These are phyloP conservation scores for Paspalum vaginatum DNA, from an alignment of 176 grass and related monocot genomes.

Conservation along the genomic window DNA sequence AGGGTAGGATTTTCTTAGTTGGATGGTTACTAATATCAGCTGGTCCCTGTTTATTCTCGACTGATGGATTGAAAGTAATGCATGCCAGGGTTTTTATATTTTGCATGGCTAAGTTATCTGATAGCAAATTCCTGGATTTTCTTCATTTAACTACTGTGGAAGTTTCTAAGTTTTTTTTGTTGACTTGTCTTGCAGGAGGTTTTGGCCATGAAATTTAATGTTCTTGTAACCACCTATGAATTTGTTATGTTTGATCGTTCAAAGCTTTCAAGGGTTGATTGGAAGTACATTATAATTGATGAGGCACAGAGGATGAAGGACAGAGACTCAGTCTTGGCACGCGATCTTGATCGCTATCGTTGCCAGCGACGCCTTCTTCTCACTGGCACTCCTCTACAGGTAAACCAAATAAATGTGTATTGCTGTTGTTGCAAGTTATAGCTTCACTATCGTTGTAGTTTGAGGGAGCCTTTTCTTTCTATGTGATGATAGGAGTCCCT, in stretches of 20 bases:
- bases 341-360: constrained; percentile 94
- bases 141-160: not conserved
- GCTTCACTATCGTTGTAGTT: not conserved
- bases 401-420: constrained; percentile 26
- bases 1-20: constrained; percentile 24
- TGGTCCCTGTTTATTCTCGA: constrained; percentile 13
- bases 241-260: constrained; percentile 99
- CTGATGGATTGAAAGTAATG: constrained; percentile 9
- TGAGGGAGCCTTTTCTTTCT: not conserved
- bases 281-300: constrained; percentile 99
- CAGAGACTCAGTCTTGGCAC: constrained; percentile 92
- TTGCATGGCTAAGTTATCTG: constrained; percentile 12
- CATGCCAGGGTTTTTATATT: not conserved
- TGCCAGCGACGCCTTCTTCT: constrained; percentile 95
- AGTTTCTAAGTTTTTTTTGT: constrained; percentile 6
- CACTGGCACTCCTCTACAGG: constrained; percentile 97
- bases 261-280: constrained; percentile 96
- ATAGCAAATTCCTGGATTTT: not conserved
- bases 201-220: constrained; percentile 94
- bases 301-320: constrained; percentile 99
- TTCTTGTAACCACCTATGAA: constrained; percentile 99
- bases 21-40: not conserved
- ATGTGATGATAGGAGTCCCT: constrained; percentile 4
- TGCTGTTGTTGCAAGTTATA: constrained; percentile 5
- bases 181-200: constrained; percentile 70